phyloP scores from a whole-genome alignment of 1,139 yeast species.

The Candida tetrigidarum region DNA sequence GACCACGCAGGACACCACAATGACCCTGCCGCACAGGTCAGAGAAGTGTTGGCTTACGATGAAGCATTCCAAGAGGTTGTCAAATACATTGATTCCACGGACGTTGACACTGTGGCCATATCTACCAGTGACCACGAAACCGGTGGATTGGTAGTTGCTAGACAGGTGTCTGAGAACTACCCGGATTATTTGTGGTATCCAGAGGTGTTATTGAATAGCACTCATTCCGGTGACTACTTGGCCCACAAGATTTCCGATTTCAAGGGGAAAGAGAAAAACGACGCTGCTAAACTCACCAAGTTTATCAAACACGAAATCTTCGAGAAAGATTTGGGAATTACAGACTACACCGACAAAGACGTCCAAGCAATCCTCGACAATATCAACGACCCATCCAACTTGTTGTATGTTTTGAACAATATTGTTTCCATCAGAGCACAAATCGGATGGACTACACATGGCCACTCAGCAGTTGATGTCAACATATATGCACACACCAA shows the following conservation, averaged over 20 bases:
- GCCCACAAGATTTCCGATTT: slow-evolving; percentile 31
- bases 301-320: slow-evolving; percentile 57
- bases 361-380: slow-evolving; percentile 33
- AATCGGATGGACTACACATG: slow-evolving; percentile 90
- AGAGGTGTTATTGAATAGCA: slow-evolving; percentile 65
- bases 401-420: slow-evolving; percentile 46
- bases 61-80: slow-evolving; percentile 72
- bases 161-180: slow-evolving; percentile 58
- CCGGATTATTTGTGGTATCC: slow-evolving; percentile 78
- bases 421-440: slow-evolving; percentile 73
- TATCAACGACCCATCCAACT: slow-evolving; percentile 22
- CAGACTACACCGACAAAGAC: slow-evolving; percentile 55
- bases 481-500: slow-evolving; percentile 79
- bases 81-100: slow-evolving; percentile 64
- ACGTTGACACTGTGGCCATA: slow-evolving; percentile 72
- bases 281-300: slow-evolving; percentile 33
- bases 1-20: slow-evolving; percentile 85
- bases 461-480: slow-evolving; percentile 90
- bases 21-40: slow-evolving; percentile 58
- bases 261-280: slow-evolving; percentile 28
- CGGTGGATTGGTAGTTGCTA: slow-evolving; percentile 78
- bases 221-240: slow-evolving; percentile 74
- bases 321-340: slow-evolving; percentile 60
- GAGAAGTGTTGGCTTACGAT: slow-evolving; percentile 63
- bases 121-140: slow-evolving; percentile 93